Evolutionary conservation across 306 rosid genomes (phyloP), one percentile per base, ranked within the genome.

Genomic region (Cercis canadensis): DNA sequence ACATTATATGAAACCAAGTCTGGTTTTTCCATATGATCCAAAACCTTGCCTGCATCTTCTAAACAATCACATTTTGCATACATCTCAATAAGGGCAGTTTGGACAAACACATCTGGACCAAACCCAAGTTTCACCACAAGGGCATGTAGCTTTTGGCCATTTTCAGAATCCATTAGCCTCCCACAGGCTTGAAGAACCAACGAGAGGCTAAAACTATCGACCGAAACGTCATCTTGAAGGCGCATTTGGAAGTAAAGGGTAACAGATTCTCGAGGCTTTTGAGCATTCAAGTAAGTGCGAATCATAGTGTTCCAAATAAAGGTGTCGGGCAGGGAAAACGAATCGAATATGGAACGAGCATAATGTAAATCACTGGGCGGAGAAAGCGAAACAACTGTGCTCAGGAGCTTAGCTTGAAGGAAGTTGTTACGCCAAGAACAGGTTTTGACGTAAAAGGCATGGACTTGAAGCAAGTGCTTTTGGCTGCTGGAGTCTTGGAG

Each of bases 231-330:
- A 0, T 54, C 54, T 8, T 6, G 34, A 11, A 46, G 33, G 45
- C 39, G 40, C 72, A 74, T 64, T 44, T 74, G 78, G 65, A 54
- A 57, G 72, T 53, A 65, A 19, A 74, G 59, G 57, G 78, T 2
- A 12, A 65, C 40, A 7, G 66, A 64, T 13, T 64, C 19, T 34
- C 11, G 11, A 19, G 58, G 78, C 6, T n/a, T 33, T 44, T 57
- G 72, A 33, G 79, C 72, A 44, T 19, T 65, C 11, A 74, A 59
- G 73, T 74, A 65, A 33, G 72, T 59, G 12, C 73, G 72, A 5
- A 74, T 74, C 79, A 65, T 65, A 51, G 79, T 65, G 57, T 65
- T 74, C 79, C 73, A 74, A 6, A 46, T 65, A 67, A 64, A 74
- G 2, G 73, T 14, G 52, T 74, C 67, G 11, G 65, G 67, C 4